Evolutionary conservation across 345 rosid genomes (phyloP), one percentile per base, ranked within the genome.

Genomic region (Erysimum cheiranthoides): DNA sequence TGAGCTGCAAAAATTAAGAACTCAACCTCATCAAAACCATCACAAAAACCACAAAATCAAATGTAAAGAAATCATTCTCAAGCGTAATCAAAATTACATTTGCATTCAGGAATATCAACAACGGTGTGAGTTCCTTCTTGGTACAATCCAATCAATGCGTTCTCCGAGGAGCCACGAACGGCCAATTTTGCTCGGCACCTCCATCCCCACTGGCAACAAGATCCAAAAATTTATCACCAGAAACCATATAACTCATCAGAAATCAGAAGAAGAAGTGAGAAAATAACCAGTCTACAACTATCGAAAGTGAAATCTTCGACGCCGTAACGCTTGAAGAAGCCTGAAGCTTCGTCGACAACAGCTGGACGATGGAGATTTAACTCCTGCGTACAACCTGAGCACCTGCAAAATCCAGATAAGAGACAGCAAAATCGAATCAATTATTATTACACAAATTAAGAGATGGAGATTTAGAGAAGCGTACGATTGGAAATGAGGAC

Each of bases 321-420:
- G 32, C 96, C 98, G 27, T 82, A 61, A 45, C 81, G 77, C 71
- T 85, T 82, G 74, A 92, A 91, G 79, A 87, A 94, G 52, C 80
- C 74, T 43, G 81, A 71, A 66, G 93, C 97, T 82, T 92, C 98
- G 7, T 90, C 88, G 14, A 92, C 87, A 14, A 86, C 80, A 50
- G 65, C 0, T 14, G 97, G 98, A 71, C 88, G 96, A 46, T 91
- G 86, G 77, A 92, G 96, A 85, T 87, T 82, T 70, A 86, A 76
- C 85, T 92, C 96, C 49, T 94, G 98, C 21, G 90, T 84, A 71
- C 98, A 94, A 5, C 98, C 98, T 10, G 98, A 92, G 82, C 98
- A 93, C 68, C 98, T 94, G 83, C 56, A 25, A 38, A 38, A 28
- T 49, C 34, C n/a, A 38, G 68, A 43, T 49, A 69, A 25, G 68